A percentile compares a stretch with the other conserved stretches of the same genome.
Conservation (phyloP, 352 stramenopile genomes). For the Globisporangium acanthophoron region DNA sequence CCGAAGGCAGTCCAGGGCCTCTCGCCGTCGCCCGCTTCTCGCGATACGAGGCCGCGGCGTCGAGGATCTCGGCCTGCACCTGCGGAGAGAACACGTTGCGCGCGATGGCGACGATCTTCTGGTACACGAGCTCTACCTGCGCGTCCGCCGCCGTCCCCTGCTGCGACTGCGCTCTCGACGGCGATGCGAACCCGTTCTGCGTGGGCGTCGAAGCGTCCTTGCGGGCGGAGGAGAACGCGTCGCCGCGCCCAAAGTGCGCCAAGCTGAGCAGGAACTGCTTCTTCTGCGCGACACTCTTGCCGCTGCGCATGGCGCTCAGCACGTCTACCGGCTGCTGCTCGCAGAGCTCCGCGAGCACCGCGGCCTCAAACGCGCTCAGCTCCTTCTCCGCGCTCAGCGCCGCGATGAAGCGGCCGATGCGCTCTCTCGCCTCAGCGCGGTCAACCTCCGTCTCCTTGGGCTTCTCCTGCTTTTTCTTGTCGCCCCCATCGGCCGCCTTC, state of each 20-base stretch:
- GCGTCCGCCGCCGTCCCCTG: slow-evolving; percentile 6
- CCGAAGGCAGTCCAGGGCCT: too few relatives aligned
- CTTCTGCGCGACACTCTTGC: slow-evolving; percentile 32
- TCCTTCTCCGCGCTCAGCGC: slow-evolving; percentile 37
- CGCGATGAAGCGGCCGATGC: slow-evolving; percentile 26
- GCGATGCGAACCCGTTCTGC: background rate
- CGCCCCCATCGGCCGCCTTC: background rate
- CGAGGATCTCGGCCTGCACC: slow-evolving; percentile 44
- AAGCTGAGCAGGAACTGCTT: slow-evolving; percentile 39
- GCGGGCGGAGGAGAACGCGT: slow-evolving; percentile 2
- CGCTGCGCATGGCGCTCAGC: slow-evolving; percentile 23
- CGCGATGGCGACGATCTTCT: slow-evolving; percentile 49
- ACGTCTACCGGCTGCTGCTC: slow-evolving; percentile 29
- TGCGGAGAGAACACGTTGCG: slow-evolving; percentile 47
- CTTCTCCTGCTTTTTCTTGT: background rate
- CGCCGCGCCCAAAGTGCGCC: slow-evolving; percentile 6
- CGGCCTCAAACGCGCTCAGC: slow-evolving; percentile 37
- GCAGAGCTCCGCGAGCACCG: slow-evolving; percentile 39
- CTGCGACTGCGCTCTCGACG: background rate
- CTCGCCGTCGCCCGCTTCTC: background rate
- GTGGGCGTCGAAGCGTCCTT: background rate
- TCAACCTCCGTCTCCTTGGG: background rate
- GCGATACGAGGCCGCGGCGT: slow-evolving; percentile 26
- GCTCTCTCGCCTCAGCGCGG: slow-evolving; percentile 3
- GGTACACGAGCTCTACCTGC: slow-evolving; percentile 41